Evolutionary conservation across 768 basidiomycete species (phyloP).

Genomic region (Thelephora ganbajun): DNA sequence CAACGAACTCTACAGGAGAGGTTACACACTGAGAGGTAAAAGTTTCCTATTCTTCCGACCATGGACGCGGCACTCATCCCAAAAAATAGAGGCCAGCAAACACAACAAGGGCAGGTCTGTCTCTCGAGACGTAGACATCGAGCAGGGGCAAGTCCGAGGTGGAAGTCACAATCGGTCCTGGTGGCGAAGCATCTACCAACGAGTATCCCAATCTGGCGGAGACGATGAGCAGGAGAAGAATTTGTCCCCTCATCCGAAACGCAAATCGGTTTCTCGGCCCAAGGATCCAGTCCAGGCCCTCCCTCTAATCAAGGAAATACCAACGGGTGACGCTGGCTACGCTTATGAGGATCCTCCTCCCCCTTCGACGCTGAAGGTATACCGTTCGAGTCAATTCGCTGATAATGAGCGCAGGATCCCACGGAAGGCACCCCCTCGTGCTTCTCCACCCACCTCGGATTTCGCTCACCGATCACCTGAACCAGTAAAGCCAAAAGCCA

Average conservation of each 20-base stretch:
- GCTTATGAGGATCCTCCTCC: constrained; percentile 28
- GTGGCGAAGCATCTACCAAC: constrained; percentile 43
- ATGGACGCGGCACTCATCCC: background rate
- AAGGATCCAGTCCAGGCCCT: constrained; percentile 7
- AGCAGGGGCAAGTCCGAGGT: constrained; percentile 10
- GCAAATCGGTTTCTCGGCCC: constrained; percentile 4
- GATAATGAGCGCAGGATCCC: background rate
- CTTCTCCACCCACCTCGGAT: background rate
- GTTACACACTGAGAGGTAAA: constrained; percentile 19
- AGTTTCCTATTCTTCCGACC: background rate
- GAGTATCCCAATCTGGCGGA: constrained; percentile 27
- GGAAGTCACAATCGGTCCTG: constrained; percentile 26
- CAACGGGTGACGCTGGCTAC: background rate
- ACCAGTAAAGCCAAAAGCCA: background rate
- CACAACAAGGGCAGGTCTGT: background rate
- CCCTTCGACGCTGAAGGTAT: constrained; percentile 18
- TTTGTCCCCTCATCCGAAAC: constrained; percentile 2
- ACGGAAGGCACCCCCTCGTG: background rate
- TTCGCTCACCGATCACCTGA: background rate
- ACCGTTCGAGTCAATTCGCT: constrained; percentile 6
- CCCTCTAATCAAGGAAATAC: constrained; percentile 9
- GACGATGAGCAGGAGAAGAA: constrained; percentile 16
- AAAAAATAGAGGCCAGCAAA: constrained; percentile 18
- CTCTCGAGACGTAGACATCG: background rate
- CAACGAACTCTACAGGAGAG: constrained; percentile 34